Percentiles rank a stretch among this genome's conserved stretches.
phyloP scores from a whole-genome alignment of 2,329 filamentous ascomycete species.

The Venturia carpophila region DNA sequence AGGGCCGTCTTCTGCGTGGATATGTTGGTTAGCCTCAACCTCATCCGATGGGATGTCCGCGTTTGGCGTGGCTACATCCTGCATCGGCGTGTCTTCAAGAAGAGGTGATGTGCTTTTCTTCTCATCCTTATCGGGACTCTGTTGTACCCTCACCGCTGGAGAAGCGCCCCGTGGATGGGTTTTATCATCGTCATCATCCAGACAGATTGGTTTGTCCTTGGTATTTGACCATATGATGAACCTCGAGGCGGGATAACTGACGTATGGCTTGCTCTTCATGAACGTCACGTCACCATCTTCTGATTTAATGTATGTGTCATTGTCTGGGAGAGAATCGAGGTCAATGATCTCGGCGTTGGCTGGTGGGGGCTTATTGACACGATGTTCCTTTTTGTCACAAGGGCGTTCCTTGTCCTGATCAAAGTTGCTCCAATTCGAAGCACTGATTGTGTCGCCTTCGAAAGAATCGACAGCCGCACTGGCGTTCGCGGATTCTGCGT shows the following conservation, averaged over 20 bases:
- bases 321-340: neutral
- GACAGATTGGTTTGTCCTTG: neutral
- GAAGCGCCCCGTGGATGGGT: neutral
- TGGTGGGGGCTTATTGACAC: neutral
- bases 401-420: neutral
- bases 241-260: neutral
- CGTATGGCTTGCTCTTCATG: constrained; percentile 2
- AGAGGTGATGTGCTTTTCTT: neutral
- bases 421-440: neutral
- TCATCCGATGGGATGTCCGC: neutral
- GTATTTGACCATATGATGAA: constrained; percentile 3
- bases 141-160: neutral
- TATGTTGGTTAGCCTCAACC: neutral
- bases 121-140: neutral
- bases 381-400: neutral
- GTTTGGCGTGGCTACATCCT: neutral
- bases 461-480: neutral
- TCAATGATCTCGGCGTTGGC: neutral
- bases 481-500: neutral
- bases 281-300: neutral
- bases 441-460: neutral
- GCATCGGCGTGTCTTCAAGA: neutral
- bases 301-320: neutral
- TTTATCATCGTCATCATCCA: constrained; percentile 13
- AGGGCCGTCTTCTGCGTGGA: neutral